A percentile compares a stretch with the other conserved stretches of the same genome.
These are phyloP conservation scores for Aureobasidium sp. DNA, from an alignment of 2,329 filamentous ascomycete genomes.

Conservation along the genomic window DNA sequence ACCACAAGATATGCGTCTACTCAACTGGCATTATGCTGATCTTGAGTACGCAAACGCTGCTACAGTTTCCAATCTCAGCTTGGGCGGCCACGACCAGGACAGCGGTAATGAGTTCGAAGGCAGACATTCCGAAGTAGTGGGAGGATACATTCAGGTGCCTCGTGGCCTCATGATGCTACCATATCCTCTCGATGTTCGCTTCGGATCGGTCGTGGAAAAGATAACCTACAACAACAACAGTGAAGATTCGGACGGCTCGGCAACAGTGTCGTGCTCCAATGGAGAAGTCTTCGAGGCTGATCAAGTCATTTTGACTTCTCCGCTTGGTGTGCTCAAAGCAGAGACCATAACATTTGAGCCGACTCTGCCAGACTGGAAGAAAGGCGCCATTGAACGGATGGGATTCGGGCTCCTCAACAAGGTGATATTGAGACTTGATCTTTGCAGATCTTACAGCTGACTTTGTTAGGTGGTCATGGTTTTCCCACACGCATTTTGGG, in stretches of 20 bases:
- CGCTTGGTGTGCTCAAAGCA: conserved; percentile 86
- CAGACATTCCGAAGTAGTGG: conserved; percentile 84
- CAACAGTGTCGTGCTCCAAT: conserved; percentile 66
- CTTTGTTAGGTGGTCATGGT: conserved; percentile 61
- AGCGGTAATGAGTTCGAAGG: conserved; percentile 97
- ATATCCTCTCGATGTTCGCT: conserved; percentile 66
- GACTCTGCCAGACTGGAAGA: conserved; percentile 80
- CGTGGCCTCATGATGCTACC: conserved; percentile 76
- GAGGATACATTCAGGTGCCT: conserved; percentile 91
- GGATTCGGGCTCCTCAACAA: conserved; percentile 96
- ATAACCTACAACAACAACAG: conserved; percentile 56
- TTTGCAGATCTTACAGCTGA: conserved; percentile 16
- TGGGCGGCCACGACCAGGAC: conserved; percentile 93
- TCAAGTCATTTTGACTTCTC: conserved; percentile 81
- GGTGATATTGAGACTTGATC: conserved; percentile 30
- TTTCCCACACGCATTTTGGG: conserved; percentile 87
- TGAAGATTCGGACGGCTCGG: conserved; percentile 33
- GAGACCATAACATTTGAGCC: conserved; percentile 78
- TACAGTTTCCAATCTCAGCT: conserved; percentile 77
- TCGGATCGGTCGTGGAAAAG: conserved; percentile 63
- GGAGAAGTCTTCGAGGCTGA: conserved; percentile 76
- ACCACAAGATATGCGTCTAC: conserved; percentile 76
- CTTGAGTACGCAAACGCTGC: conserved; percentile 95
- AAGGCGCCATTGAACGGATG: conserved; percentile 68
- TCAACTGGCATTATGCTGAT: conserved; percentile 99